Conservation (phyloP, 805 yeast genomes). For the Saccharomycopsis vini region DNA sequence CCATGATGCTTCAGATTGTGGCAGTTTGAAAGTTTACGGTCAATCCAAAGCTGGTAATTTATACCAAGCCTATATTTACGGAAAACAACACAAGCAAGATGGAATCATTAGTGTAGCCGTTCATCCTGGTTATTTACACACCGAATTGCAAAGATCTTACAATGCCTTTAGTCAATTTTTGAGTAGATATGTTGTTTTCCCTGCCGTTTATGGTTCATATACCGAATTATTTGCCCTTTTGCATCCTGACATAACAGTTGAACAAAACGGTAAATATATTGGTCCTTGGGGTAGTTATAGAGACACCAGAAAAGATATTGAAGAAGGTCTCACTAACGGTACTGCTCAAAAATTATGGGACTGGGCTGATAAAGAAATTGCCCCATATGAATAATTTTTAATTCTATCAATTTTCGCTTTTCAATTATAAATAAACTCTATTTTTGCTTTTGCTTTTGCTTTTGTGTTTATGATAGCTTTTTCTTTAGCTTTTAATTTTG, state of each 20-base stretch:
- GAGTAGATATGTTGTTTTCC: slow-evolving; percentile 8
- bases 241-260: slow-evolving; percentile 24
- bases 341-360: slow-evolving; percentile 25
- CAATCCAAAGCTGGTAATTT: slow-evolving; percentile 33
- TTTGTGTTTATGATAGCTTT: no score
- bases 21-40: slow-evolving; percentile 26
- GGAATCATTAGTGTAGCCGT: slow-evolving; percentile 28
- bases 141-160: slow-evolving; percentile 27
- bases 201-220: slow-evolving; percentile 29
- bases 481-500: no score
- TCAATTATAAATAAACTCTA: no score
- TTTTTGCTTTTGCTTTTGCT: no score
- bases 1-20: slow-evolving; percentile 17
- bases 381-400: slow-evolving; percentile 4
- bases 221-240: slow-evolving; percentile 32
- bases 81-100: slow-evolving; percentile 24
- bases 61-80: slow-evolving; percentile 30
- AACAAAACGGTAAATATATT: slow-evolving; percentile 28
- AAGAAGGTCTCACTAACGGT: slow-evolving; percentile 23
- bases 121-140: slow-evolving; percentile 30
- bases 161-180: slow-evolving; percentile 14
- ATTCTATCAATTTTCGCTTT: no score
- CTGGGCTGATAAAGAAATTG: slow-evolving; percentile 20
- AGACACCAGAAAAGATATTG: slow-evolving; percentile 25
- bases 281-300: slow-evolving; percentile 29